Percentiles rank a stretch among this genome's conserved stretches.
These are phyloP conservation scores for Psidium friedrichsthalianum DNA, from an alignment of 345 rosid genomes.

Conservation along the genomic window DNA sequence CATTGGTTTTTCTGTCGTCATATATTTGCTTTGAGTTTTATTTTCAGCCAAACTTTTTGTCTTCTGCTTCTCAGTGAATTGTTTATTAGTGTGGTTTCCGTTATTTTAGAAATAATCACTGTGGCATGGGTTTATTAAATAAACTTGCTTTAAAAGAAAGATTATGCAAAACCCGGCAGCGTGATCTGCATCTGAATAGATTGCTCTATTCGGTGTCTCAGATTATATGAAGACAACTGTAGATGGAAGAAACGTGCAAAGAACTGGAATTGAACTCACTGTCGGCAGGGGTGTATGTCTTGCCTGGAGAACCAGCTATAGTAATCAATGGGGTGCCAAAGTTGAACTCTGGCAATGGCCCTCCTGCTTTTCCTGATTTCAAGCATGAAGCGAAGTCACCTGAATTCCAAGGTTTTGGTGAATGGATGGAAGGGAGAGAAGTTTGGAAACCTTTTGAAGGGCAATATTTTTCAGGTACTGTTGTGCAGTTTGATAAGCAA, in stretches of 20 bases:
- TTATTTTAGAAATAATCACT: background rate
- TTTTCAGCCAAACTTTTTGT: background rate
- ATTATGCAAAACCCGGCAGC: background rate
- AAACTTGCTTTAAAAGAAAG: background rate
- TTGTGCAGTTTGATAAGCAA: constrained; percentile 53
- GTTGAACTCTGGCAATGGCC: constrained; percentile 6
- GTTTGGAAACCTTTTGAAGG: constrained; percentile 50
- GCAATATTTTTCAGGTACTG: constrained; percentile 35
- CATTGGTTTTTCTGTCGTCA: background rate
- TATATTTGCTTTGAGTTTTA: background rate
- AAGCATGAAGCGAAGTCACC: constrained; percentile 7
- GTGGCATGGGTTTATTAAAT: background rate
- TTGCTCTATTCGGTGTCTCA: background rate
- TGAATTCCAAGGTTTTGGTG: constrained; percentile 36
- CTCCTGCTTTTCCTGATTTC: background rate
- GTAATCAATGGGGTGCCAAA: constrained; percentile 67
- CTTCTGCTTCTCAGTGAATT: background rate
- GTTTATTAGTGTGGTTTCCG: background rate
- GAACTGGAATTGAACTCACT: constrained; percentile 16
- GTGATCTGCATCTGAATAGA: background rate
- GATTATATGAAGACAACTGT: background rate
- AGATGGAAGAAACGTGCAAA: background rate
- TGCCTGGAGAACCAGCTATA: constrained; percentile 74
- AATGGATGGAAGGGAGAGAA: constrained; percentile 81
- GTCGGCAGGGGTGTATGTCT: constrained; percentile 24